phyloP scores from a whole-genome alignment of 176 grass and related monocot genomes.

The Alopecurus myosuroides region DNA sequence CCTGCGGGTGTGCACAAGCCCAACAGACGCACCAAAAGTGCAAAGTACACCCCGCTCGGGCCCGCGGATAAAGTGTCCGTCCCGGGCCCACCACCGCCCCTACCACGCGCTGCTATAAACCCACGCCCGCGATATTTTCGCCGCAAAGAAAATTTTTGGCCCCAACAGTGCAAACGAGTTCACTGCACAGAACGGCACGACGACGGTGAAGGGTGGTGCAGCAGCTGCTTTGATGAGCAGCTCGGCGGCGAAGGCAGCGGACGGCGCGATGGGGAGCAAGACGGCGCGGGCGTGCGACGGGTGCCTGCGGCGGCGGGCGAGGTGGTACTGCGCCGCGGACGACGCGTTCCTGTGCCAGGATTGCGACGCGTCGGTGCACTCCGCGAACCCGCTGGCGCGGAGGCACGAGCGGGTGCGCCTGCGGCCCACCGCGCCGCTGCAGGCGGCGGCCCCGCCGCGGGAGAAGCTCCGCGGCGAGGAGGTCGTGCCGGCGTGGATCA shows the following conservation, averaged over 20 bases:
- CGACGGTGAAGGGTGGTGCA: background rate
- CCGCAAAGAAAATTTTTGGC: too few species aligned
- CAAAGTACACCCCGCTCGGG: background rate
- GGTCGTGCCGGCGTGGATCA: constrained; percentile 65
- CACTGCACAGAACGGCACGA: background rate
- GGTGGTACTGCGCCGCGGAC: too few species aligned
- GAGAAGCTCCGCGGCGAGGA: constrained; percentile 24
- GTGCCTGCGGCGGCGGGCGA: too few species aligned
- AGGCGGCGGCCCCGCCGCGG: background rate
- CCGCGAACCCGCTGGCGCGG: too few species aligned
- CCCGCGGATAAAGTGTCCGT: background rate
- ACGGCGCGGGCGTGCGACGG: background rate
- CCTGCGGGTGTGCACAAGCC: background rate
- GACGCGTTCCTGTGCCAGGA: constrained; percentile 28
- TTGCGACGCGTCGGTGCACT: too few species aligned
- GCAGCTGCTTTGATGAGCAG: too few species aligned
- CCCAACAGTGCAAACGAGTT: too few species aligned
- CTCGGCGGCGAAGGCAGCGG: background rate
- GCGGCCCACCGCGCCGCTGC: too few species aligned
- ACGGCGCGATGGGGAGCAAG: constrained; percentile 52
- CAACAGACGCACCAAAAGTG: constrained; percentile 29
- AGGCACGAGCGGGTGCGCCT: too few species aligned
- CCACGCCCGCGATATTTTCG: constrained; percentile 29
- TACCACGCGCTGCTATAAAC: constrained; percentile 3
- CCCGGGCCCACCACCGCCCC: background rate